These are phyloP conservation scores for Pseudogymnoascus sp. DNA, from an alignment of 2,329 filamentous ascomycete species.

Conservation along the genomic window DNA sequence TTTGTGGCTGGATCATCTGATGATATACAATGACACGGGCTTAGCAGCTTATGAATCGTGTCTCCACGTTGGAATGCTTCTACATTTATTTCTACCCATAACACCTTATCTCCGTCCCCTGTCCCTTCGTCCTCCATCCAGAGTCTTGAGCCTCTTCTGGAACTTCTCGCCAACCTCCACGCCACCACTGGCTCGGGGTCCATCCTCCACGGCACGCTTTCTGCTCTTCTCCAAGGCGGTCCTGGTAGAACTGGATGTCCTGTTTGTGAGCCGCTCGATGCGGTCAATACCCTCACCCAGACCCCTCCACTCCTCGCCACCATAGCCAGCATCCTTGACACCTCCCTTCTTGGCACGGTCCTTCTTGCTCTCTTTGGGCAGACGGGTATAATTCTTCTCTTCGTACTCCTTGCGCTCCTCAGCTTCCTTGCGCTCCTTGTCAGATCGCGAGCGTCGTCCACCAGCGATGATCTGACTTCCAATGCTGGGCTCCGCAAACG, in stretches of 20 bases:
- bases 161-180: conserved; percentile 65
- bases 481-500: conserved; percentile 79
- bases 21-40: too few species aligned
- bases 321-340: conserved; percentile 53
- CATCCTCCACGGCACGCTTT: conserved; percentile 71
- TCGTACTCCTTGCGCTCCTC: conserved; percentile 78
- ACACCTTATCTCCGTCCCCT: conserved; percentile 22
- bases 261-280: conserved; percentile 73
- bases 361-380: conserved; percentile 84
- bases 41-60: not conserved
- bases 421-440: conserved; percentile 67
- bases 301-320: conserved; percentile 88
- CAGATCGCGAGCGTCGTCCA: conserved; percentile 72
- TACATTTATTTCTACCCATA: not conserved
- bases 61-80: not conserved
- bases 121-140: conserved; percentile 34
- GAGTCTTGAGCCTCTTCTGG: conserved; percentile 57
- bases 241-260: conserved; percentile 47
- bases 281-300: conserved; percentile 79
- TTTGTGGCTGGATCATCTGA: too few species aligned
- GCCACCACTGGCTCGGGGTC: conserved; percentile 56
- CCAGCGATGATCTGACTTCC: conserved; percentile 78
- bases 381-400: conserved; percentile 81
- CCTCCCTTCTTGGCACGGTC: conserved; percentile 60
- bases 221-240: conserved; percentile 71